A percentile compares a stretch with the other conserved stretches of the same genome.
Evolutionary conservation across 2,329 filamentous ascomycete genomes (phyloP).

Genomic region (Aspergillus aculeatinus): DNA sequence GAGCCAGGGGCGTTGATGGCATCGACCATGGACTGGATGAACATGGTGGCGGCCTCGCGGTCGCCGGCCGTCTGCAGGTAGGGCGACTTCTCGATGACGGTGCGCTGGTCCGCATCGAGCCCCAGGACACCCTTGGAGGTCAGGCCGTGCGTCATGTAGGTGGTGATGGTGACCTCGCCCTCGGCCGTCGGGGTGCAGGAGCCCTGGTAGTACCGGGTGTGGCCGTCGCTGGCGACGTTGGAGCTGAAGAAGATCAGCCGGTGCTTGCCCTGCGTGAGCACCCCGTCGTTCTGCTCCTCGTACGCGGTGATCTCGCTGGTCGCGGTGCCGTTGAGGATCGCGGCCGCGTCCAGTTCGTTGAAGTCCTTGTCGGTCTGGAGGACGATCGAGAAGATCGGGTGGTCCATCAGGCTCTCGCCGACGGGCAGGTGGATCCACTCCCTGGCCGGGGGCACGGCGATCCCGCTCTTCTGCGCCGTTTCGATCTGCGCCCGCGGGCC

Average conservation of each 20-base stretch:
- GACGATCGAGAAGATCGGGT: constrained; percentile 20
- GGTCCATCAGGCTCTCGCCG: constrained; percentile 51
- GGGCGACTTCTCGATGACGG: constrained; percentile 26
- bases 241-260: constrained; percentile 29
- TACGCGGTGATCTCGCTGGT: constrained; percentile 25
- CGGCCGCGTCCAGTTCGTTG: background rate
- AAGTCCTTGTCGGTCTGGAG: constrained; percentile 15
- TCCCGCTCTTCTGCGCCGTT: constrained; percentile 46
- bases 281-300: constrained; percentile 17
- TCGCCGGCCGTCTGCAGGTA: constrained; percentile 28
- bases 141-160: constrained; percentile 30
- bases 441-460: constrained; percentile 42
- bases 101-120: constrained; percentile 25
- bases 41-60: constrained; percentile 16
- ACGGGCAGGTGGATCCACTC: constrained; percentile 54
- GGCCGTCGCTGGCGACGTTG: constrained; percentile 21
- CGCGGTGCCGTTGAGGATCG: constrained; percentile 7
- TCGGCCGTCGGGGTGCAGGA: constrained; percentile 19
- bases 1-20: constrained; percentile 22
- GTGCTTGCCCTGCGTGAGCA: constrained; percentile 26
- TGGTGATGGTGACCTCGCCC: constrained; percentile 22
- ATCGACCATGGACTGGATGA: constrained; percentile 23
- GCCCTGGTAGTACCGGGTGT: constrained; percentile 31
- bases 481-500: constrained; percentile 56
- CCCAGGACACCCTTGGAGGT: constrained; percentile 27